Percentiles rank a stretch among this genome's conserved stretches.
Evolutionary conservation across 495 filamentous ascomycete genomes (phyloP).

Genomic region (Pyrenula massariospora): DNA sequence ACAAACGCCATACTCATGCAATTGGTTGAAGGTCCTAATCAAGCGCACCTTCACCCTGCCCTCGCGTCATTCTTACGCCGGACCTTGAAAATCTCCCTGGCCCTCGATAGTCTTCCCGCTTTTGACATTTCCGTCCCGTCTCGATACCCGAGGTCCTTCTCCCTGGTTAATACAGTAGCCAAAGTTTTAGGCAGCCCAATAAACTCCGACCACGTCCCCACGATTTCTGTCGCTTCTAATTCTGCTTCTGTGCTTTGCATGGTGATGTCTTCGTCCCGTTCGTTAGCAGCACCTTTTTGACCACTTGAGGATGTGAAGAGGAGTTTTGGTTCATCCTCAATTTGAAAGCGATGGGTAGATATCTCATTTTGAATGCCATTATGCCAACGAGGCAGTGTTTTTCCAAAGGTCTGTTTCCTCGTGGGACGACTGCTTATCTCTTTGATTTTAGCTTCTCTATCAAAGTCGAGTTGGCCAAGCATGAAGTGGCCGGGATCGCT

Average conservation of each 20-base stretch:
- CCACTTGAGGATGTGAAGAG: not conserved
- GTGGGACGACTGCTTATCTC: not conserved
- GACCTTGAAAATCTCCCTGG: not conserved
- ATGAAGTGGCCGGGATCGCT: not conserved
- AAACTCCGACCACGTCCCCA: not conserved
- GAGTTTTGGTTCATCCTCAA: not conserved
- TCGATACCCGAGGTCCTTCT: not conserved
- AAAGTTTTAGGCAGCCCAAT: not conserved
- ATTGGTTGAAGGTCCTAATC: too few species aligned
- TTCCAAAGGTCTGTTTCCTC: not conserved
- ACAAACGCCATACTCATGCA: too few species aligned
- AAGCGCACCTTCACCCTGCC: not conserved
- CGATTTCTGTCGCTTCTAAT: not conserved
- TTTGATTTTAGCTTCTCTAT: not conserved
- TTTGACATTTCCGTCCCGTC: not conserved
- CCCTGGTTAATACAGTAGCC: not conserved
- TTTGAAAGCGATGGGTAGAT: not conserved
- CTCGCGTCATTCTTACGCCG: not conserved
- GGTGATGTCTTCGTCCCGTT: not conserved
- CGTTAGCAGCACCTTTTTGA: not conserved
- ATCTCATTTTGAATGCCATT: not conserved
- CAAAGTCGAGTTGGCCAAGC: not conserved
- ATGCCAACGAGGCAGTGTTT: not conserved
- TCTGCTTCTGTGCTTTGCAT: not conserved
- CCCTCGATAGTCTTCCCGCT: not conserved